Base-by-base conservation (phyloP, 2,329 filamentous ascomycete species). In the Westerdykella aurantiaca region DNA sequence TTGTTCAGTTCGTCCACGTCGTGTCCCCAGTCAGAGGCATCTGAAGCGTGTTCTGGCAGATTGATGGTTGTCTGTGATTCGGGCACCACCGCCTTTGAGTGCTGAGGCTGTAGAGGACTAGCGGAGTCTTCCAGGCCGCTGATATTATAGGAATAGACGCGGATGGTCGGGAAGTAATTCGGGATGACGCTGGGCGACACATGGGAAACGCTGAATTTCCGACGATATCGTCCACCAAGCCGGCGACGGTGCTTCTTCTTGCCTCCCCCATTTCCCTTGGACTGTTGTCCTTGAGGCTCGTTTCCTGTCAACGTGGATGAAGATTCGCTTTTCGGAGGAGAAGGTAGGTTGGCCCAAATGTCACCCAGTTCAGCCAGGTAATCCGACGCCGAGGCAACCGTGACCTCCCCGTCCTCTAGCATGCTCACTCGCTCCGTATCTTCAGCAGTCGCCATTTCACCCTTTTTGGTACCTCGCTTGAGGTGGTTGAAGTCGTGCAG, bases 131-230 rank as follows among this genome's bases (percentile, higher is more conserved):
- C 85, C 3, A 95, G 64, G 0, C 88, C 88, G 0, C 76, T 86
- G 43, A 88, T 88, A 63, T 98, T 97, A 73, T 97, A 98, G 60
- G 95, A 88, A 51, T 91, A 75, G n/a, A 98, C 78, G n/a, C 90
- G 81, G 25, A 96, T 69, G 0, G 86, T 89, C 0, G 91, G 93
- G 52, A 90, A 93, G 67, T 88, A 95, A 61, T 93, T 96, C 6
- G 91, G 93, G 7, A 97, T 87, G 31, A 98, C 74, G 61, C 90
- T 97, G 0, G 91, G 87, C 38, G 84, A 80, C 44, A 97, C 83
- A 21, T 93, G 72, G 0, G 86, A 83, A 5, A 95, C 68, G 42
- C 89, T 84, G 64, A 88, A 98, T 41, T 89, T 80, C 68, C 98
- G 89, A 3, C 82, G 89, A 70, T 81, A 95, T 49, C 79, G 78